Base-by-base conservation (phyloP, 2,329 filamentous ascomycete genomes). In the Aspergillus piperis region DNA sequence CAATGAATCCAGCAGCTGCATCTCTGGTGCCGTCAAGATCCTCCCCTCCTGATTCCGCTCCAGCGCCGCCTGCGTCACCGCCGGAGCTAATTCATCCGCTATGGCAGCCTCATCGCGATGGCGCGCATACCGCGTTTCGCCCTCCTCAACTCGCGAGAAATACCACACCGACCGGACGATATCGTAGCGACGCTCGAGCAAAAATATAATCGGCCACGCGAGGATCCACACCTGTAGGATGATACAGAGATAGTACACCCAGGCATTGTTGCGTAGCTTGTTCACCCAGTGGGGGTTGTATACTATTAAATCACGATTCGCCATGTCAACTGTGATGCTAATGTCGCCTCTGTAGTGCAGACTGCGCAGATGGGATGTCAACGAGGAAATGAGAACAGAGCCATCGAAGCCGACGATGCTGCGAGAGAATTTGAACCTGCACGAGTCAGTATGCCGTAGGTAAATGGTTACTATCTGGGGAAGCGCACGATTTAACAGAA, bases 251-350 rank as follows among this genome's bases (percentile, higher is more conserved):
- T 70, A 78, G 67, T 71, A 78, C 7, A 76, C 64, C 36, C 66
- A 71, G 6, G n/a, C 32, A 54, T 75, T 75, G 6, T 69, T 67
- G n/a, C 76, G 74, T 1, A 75, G 55, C 2, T 61, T 69, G 62
- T 78, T 78, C 50, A 78, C 67, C 69, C 73, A 76, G 48, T 76
- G 73, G 2, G 76, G 75, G 1, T 75, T 77, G 62, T 76, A 77
- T 53, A 78, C 62, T 19, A 71, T 75, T 17, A 78, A 61, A 5
- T 66, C 67, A 21, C 64, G 53, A 57, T 75, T 68, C n/a, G 67
- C 62, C n/a, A 69, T 55, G 1, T 58, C 57, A 1, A 68, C 63
- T 0, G 39, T 49, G 47, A 76, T 68, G 27, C n/a, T 48, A 25
- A 77, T 69, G 1, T 62, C 62, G 53, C 76, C 76, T 52, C 68